Percentiles rank a stretch among this genome's conserved stretches.
phyloP scores from a whole-genome alignment of 352 stramenopile species.

The Globisporangium middletonii region DNA sequence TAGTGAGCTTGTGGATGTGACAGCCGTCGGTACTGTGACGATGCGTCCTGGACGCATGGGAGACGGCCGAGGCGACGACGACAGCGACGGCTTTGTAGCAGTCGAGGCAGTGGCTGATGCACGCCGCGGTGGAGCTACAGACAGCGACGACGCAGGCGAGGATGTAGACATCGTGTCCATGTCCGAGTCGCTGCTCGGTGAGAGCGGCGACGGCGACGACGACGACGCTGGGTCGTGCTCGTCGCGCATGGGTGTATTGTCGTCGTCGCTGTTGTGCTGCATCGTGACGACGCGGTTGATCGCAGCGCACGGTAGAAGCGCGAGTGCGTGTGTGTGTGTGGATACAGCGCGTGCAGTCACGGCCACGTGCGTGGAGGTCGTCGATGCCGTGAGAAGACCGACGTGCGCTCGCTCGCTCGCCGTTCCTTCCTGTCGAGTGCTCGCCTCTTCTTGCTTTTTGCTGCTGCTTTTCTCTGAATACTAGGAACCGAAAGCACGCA shows the following conservation, averaged over 20 bases:
- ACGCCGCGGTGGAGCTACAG: not conserved
- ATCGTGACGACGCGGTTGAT: too few relatives aligned
- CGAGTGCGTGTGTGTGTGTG: too few relatives aligned
- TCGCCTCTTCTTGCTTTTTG: too few relatives aligned
- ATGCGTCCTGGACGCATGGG: not conserved
- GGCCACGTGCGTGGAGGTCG: too few relatives aligned
- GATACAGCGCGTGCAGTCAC: too few relatives aligned
- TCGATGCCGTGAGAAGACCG: too few relatives aligned
- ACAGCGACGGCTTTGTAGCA: not conserved
- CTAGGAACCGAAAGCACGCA: too few relatives aligned
- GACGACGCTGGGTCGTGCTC: slow-evolving; percentile 5
- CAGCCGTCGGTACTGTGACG: not conserved
- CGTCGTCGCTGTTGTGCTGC: slow-evolving; percentile 3
- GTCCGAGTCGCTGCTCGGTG: slow-evolving; percentile 8
- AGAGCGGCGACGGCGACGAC: not conserved
- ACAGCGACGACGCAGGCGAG: not conserved
- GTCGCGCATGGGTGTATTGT: slow-evolving; percentile 11
- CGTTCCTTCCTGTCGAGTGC: too few relatives aligned
- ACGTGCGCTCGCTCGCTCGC: too few relatives aligned
- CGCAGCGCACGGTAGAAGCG: too few relatives aligned
- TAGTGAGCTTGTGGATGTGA: not conserved
- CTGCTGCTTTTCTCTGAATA: too few relatives aligned
- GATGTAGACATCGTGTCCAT: slow-evolving; percentile 4
- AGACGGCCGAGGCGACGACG: not conserved
- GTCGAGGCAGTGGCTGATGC: not conserved